Conservation (phyloP, 2,329 filamentous ascomycete genomes). For the Lasiodiplodia hormozganensis region DNA sequence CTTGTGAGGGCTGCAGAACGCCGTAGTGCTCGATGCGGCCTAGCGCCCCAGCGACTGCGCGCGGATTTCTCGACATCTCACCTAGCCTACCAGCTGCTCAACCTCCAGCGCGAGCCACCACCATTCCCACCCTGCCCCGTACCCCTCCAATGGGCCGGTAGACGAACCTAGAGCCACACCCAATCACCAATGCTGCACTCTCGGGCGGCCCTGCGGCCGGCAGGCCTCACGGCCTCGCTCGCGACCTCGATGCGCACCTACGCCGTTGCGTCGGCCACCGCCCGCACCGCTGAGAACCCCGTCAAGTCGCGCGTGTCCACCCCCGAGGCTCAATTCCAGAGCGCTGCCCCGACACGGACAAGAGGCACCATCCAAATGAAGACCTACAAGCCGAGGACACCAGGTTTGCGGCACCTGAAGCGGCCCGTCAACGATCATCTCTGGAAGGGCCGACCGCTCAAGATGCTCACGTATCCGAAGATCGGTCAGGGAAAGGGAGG, state of each 20-base stretch:
- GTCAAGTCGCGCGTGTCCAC: slow-evolving; percentile 2
- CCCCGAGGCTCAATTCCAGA: slow-evolving; percentile 15
- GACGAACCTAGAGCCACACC: background rate
- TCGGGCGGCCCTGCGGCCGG: slow-evolving; percentile 64
- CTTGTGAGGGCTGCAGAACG: background rate
- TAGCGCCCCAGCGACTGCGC: slow-evolving; percentile 5
- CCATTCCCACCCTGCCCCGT: slow-evolving; percentile 1
- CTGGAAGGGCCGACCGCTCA: slow-evolving; percentile 88
- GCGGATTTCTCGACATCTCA: slow-evolving; percentile 26
- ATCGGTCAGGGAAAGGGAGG: slow-evolving; percentile 93
- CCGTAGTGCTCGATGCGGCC: slow-evolving; percentile 11
- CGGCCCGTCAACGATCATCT: slow-evolving; percentile 95
- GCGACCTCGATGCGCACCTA: slow-evolving; percentile 52
- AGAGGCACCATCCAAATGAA: slow-evolving; percentile 62
- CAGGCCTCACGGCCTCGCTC: slow-evolving; percentile 57
- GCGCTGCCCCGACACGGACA: slow-evolving; percentile 2
- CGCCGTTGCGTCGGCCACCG: slow-evolving; percentile 19
- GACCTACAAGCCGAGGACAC: slow-evolving; percentile 92
- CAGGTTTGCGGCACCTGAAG: slow-evolving; percentile 88
- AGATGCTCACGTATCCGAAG: slow-evolving; percentile 86
- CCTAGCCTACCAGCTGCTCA: slow-evolving; percentile 3
- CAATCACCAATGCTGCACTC: slow-evolving; percentile 67
- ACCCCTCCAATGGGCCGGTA: slow-evolving; percentile 24
- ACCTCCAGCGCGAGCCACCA: slow-evolving; percentile 1
- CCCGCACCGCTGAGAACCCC: slow-evolving; percentile 18